Percentiles rank a stretch among this genome's conserved stretches.
Evolutionary conservation across 352 stramenopile species (phyloP).

Genomic region (Globisporangium acanthophoron): DNA sequence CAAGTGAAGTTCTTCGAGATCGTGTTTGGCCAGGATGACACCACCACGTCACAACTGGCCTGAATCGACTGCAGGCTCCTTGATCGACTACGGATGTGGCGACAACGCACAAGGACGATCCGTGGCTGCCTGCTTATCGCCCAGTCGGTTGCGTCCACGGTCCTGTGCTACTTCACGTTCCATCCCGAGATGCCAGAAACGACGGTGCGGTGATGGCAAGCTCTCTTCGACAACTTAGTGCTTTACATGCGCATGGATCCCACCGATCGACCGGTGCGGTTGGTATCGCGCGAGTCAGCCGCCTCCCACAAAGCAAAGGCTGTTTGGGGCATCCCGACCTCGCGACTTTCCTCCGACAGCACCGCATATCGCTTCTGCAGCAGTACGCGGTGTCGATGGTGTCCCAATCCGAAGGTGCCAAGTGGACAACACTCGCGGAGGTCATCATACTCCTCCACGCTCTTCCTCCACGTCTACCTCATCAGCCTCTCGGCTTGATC

Average conservation of each 20-base stretch:
- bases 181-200: neutral
- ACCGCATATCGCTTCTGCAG: constrained; percentile 1
- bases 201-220: too few species aligned
- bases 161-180: constrained; percentile 9
- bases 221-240: too few species aligned
- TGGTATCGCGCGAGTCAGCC: constrained; percentile 1
- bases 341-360: neutral
- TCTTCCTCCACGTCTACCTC: neutral
- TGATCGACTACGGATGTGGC: too few species aligned
- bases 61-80: too few species aligned
- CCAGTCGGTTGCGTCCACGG: neutral
- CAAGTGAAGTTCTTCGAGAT: too few species aligned
- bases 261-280: neutral
- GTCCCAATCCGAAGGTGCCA: too few species aligned
- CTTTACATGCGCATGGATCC: too few species aligned
- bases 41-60: too few species aligned
- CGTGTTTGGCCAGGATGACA: too few species aligned
- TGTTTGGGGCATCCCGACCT: neutral
- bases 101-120: too few species aligned
- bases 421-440: neutral
- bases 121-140: too few species aligned
- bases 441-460: neutral
- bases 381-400: neutral
- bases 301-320: neutral
- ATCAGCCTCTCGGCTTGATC: neutral